Evolutionary conservation across 2,329 filamentous ascomycete species (phyloP), one percentile per base, ranked within the genome.

Genomic region (Cladosporium austrohemisphaericum): DNA sequence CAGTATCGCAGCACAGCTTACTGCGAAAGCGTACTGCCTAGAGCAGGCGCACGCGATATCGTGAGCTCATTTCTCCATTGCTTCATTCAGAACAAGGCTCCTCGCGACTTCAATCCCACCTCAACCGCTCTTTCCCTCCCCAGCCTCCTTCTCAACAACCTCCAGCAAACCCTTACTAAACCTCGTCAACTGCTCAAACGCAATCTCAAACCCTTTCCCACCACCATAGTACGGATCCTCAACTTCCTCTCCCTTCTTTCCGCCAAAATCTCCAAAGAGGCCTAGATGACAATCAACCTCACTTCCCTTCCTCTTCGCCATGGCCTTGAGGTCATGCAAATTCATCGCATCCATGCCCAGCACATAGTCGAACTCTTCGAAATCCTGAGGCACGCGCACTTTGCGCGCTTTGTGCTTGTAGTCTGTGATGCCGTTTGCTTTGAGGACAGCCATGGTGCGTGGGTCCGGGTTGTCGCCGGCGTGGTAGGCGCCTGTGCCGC

Each of bases 221-320:
- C 81, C 89, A n/a, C 88, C 90, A 67, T 97, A 97, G 71, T 97
- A 98, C 11, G 93, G 93, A 67, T 97, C 93, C 51, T 80, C 74
- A 7, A 96, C 83, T 40, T 88, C 78, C 71, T 95, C 87, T 16
- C 78, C 76, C 14, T 50, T 54, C 59, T 65, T 79, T 26, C 74
- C 80, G 3, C 86, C 86, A 62, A 87, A 90, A 60, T 91, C 86
- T 25, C 93, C 93, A 72, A 93, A 97, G 41, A 97, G 71, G n/a
- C n/a, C n/a, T n/a, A n/a, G n/a, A n/a, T n/a, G n/a, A n/a, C n/a
- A 76, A 68, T 52, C 54, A 72, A 50, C 61, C 69, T 55, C 46
- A 63, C 60, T 57, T 78, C 41, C 79, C 57, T 79, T 74, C 52
- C 76, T 71, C 50, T 65, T 60, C 55, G 80, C 74, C 63, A 84